Conservation (phyloP, 2,329 filamentous ascomycete genomes). For the Penicillium polonicum region DNA sequence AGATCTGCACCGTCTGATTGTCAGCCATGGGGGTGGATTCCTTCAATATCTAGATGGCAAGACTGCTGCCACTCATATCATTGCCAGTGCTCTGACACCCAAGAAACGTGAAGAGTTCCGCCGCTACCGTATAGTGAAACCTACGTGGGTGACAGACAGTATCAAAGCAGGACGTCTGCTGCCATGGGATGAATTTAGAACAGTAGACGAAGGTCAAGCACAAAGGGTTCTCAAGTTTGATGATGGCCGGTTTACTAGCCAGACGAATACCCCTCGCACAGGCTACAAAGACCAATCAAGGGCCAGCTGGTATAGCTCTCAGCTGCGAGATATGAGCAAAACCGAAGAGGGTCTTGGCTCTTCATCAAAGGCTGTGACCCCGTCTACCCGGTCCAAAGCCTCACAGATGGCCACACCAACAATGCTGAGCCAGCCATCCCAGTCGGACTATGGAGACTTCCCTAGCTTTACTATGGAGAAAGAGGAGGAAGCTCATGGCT, state of each 20-base stretch:
- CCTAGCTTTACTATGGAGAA: constrained; percentile 28
- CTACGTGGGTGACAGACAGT: constrained; percentile 90
- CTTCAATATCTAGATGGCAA: constrained; percentile 94
- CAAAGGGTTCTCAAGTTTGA: constrained; percentile 73
- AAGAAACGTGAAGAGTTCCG: constrained; percentile 90
- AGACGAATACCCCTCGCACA: constrained; percentile 58
- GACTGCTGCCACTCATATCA: constrained; percentile 92
- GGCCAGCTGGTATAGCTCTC: constrained; percentile 76
- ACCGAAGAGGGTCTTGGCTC: constrained; percentile 22
- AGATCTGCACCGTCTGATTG: constrained; percentile 82
- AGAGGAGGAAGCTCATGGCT: background rate
- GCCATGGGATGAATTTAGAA: constrained; percentile 81
- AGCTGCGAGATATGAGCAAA: constrained; percentile 54
- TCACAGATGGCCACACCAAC: constrained; percentile 24
- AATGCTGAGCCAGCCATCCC: constrained; percentile 31
- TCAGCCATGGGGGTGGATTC: constrained; percentile 90
- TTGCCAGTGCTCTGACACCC: constrained; percentile 82
- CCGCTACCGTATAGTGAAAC: constrained; percentile 88
- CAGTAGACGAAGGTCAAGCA: constrained; percentile 77
- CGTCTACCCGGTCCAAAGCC: constrained; percentile 13
- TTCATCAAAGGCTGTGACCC: background rate
- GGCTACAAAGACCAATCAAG: constrained; percentile 81
- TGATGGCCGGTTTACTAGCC: constrained; percentile 64
- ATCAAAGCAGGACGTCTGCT: constrained; percentile 76
- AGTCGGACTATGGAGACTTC: constrained; percentile 46